These are phyloP conservation scores for Kodamaea fungicola DNA, from an alignment of 1,139 yeast species.

Conservation along the genomic window DNA sequence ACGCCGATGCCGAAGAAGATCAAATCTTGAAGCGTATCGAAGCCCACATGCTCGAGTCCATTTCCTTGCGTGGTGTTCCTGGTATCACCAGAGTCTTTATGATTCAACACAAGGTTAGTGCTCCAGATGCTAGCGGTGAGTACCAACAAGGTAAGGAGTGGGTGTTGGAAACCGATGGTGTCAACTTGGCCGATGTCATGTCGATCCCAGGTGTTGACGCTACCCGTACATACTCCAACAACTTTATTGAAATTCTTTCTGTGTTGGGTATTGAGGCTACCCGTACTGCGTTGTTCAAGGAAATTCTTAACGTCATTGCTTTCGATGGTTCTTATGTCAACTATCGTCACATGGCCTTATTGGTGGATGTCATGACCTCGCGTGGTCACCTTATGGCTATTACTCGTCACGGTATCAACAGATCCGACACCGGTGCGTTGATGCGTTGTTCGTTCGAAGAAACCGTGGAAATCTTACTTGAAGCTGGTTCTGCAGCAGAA, in stretches of 20 bases:
- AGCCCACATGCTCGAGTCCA: conserved; percentile 92
- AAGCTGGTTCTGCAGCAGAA: conserved; percentile 98
- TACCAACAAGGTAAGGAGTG: conserved; percentile 88
- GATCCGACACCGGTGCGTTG: conserved; percentile 97
- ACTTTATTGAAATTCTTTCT: conserved; percentile 91
- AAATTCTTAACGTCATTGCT: conserved; percentile 94
- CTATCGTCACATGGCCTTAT: conserved; percentile 95
- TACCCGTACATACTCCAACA: conserved; percentile 85
- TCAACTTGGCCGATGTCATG: conserved; percentile 92
- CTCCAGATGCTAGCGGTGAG: conserved; percentile 82
- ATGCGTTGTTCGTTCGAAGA: conserved; percentile 99
- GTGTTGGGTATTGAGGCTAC: conserved; percentile 99
- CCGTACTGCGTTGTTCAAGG: conserved; percentile 87
- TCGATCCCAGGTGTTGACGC: conserved; percentile 94
- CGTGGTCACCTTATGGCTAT: conserved; percentile 98
- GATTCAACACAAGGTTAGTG: conserved; percentile 87
- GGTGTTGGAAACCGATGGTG: conserved; percentile 99
- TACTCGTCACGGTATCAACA: conserved; percentile 98
- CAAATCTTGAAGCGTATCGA: conserved; percentile 93
- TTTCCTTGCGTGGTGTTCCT: conserved; percentile 92
- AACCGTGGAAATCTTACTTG: conserved; percentile 94
- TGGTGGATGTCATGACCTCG: conserved; percentile 98
- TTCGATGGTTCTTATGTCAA: conserved; percentile 99
- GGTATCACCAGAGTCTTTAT: conserved; percentile 88
- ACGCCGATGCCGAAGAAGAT: conserved; percentile 95